Evolutionary conservation across 2,329 filamentous ascomycete genomes (phyloP), one percentile per base, ranked within the genome.

Genomic region (Ramularia endophylla): DNA sequence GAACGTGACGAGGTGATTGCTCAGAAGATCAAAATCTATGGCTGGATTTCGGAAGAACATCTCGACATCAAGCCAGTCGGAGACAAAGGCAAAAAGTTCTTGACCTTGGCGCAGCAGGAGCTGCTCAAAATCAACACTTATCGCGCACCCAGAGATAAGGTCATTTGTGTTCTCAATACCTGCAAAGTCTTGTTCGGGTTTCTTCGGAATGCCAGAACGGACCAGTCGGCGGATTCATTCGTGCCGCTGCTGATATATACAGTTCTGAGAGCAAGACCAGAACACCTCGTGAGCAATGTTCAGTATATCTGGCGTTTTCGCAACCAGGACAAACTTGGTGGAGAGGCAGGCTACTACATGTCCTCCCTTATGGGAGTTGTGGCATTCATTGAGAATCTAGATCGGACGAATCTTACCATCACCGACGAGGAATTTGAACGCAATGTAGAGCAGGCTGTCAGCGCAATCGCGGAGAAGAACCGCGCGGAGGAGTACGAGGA

Each of bases 141-240:
- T 61, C 80, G 94, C 53, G 92, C 92, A n/a, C 92, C 92, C 3
- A 74, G 92, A 55, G 92, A 98, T 70, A 98, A 98, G 66, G 92
- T 98, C 41, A 97, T 98, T 36, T 98, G 92, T 64, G 87, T 97
- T 33, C 70, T 98, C 41, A 98, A 98, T 66, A 95, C 89, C 68
- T 98, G 92, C 77, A 98, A 98, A 67, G 94, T 98, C 49, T 97
- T 98, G 50, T 97, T 98, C 65, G 92, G 90, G 13, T 79, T 95
- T 36, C 71, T 98, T 38, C 89, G 90, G 52, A 94, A 95, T 61
- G 81, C 87, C 39, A 94, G 94, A 65, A 85, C 84, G 1, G 92
- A 98, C 61, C 90, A 89, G 16, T 97, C 90, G 1, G 92, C 92
- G 9, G 92, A 98, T 66, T 88, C 90, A 0, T 98, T 98, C 56